Conservation (phyloP, 805 yeast genomes). For the Jamesozyma hellenica region DNA sequence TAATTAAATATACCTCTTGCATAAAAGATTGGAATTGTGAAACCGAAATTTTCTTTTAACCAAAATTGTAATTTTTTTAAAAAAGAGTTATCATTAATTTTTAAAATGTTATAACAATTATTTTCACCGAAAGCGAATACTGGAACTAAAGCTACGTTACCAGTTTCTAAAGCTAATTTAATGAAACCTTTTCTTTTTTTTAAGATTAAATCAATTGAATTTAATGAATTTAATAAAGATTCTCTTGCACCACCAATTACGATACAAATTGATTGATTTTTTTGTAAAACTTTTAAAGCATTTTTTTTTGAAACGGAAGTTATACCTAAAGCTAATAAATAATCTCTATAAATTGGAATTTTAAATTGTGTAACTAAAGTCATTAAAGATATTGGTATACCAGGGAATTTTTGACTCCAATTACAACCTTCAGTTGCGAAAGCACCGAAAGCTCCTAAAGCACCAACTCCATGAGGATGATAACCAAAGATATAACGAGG, state of each 20-base stretch:
- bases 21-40: conserved; percentile 83
- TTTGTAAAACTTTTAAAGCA: conserved; percentile 50
- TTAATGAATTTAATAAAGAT: conserved; percentile 56
- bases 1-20: conserved; percentile 90
- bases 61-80: conserved; percentile 55
- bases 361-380: conserved; percentile 78
- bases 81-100: conserved; percentile 35
- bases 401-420: conserved; percentile 65
- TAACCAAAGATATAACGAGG: conserved; percentile 82
- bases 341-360: conserved; percentile 80
- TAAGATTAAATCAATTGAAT: conserved; percentile 55
- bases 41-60: conserved; percentile 63
- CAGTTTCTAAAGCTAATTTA: conserved; percentile 70
- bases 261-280: conserved; percentile 69
- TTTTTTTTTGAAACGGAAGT: conserved; percentile 75
- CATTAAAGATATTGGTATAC: conserved; percentile 66
- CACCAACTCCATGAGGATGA: conserved; percentile 94
- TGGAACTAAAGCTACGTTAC: conserved; percentile 76
- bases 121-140: conserved; percentile 87
- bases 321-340: conserved; percentile 67
- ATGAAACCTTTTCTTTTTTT: conserved; percentile 80
- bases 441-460: conserved; percentile 82
- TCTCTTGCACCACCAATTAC: conserved; percentile 97
- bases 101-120: conserved; percentile 44
- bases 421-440: conserved; percentile 74